Evolutionary conservation across 352 stramenopile species (phyloP), one percentile per base, ranked within the genome.

Genomic region (Phytophthora pinifolia): DNA sequence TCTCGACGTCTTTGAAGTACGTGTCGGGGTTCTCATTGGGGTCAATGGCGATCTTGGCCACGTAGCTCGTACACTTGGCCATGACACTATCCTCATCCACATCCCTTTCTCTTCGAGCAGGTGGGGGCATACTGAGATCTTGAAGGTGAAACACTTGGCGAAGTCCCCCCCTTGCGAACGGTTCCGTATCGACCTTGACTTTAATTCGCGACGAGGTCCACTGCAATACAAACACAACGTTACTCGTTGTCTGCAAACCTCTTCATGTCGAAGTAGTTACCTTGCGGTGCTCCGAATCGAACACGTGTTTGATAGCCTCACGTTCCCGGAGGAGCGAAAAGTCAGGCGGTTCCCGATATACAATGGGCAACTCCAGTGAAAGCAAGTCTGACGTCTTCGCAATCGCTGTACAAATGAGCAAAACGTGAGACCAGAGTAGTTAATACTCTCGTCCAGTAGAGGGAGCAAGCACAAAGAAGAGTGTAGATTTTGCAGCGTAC

Each of bases 1-100:
- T 92, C 53, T 94, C 83, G 8, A 94, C 83, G 33, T 94, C 83
- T 18, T 83, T 75, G 55, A 94, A 94, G 43, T 94, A 94, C 37
- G 83, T 92, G 34, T 88, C 82, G 2, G 82, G 79, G 31, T 92
- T 78, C 69, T 92, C 82, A 27, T 90, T 74, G 14, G 74, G 70
- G 36, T 94, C 72, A 14, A 94, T 91, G 3, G 82, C 79, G 13
- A 94, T 76, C 57, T 94, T 94, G 12, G 82, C 82, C 39, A 94
- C 83, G 43, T 90, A 92, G 32, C 51, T 74, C 1, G 65, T 70
- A 14, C 61, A 73, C 25, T 66, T 66, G n/a, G 49, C 55, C 46
- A 63, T 59, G 9, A 63, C 54, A 46, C 45, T 67, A 25, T 73
- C 59, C 9, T 62, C 58, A 6, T 67, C 46, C 12, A 36, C 20